phyloP scores from a whole-genome alignment of 352 stramenopile genomes.

The Blastocystis sp. region DNA sequence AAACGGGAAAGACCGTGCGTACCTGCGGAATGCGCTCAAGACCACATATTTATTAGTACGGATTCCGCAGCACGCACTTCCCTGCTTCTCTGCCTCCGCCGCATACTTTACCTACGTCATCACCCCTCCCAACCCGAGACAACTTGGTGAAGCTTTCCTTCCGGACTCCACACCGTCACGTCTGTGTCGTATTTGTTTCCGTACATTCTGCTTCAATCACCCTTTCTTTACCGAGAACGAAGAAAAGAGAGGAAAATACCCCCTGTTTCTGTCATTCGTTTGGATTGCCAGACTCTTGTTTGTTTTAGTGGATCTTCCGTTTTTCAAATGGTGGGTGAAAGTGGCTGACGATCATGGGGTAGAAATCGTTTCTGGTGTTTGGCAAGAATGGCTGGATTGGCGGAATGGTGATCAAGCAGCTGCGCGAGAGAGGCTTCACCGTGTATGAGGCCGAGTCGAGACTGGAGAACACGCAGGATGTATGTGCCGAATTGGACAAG shows the following conservation, averaged over 20 bases:
- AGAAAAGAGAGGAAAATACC: background rate
- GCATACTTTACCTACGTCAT: slow-evolving; percentile 79
- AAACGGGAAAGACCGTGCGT: background rate
- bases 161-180: slow-evolving; percentile 84
- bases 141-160: slow-evolving; percentile 82
- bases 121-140: background rate
- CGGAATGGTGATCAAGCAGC: slow-evolving; percentile 74
- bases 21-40: slow-evolving; percentile 75
- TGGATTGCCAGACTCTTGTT: no score
- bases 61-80: slow-evolving; percentile 80
- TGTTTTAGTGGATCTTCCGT: no score
- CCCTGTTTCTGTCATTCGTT: background rate
- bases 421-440: slow-evolving; percentile 71
- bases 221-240: slow-evolving; percentile 41
- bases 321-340: no score
- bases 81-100: slow-evolving; percentile 85
- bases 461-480: slow-evolving; percentile 77
- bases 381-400: slow-evolving; percentile 85
- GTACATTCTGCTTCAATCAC: slow-evolving; percentile 76
- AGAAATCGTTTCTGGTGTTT: slow-evolving; percentile 69
- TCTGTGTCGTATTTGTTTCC: slow-evolving; percentile 87
- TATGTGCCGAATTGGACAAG: slow-evolving; percentile 78
- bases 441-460: slow-evolving; percentile 77
- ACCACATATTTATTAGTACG: slow-evolving; percentile 82
- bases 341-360: no score